These are phyloP conservation scores for Madurella mycetomatis DNA, from an alignment of 2,329 filamentous ascomycete genomes.

Conservation along the genomic window DNA sequence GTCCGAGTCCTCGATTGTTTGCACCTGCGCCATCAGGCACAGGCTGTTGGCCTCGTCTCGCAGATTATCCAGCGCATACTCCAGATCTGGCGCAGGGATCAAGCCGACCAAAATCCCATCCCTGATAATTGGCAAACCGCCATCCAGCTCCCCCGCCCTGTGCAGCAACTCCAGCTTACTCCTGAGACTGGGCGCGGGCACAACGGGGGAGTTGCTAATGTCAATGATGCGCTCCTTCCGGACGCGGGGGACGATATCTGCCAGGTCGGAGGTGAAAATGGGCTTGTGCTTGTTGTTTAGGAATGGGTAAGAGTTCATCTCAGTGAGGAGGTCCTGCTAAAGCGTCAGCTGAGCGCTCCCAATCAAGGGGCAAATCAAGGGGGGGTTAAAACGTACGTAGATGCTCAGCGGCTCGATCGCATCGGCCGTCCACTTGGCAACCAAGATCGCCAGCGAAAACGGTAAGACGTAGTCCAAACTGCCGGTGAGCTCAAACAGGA, in stretches of 20 bases:
- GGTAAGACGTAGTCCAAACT: conserved; percentile 93
- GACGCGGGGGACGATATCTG: conserved; percentile 75
- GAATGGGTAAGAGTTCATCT: conserved; percentile 97
- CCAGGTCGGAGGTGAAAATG: conserved; percentile 81
- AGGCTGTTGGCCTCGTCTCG: conserved; percentile 66
- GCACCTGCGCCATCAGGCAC: conserved; percentile 75
- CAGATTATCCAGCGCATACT: conserved; percentile 84
- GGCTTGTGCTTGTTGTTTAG: conserved; percentile 95
- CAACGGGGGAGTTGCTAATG: conserved; percentile 74
- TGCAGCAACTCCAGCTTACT: conserved; percentile 78
- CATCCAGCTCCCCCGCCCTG: conserved; percentile 82
- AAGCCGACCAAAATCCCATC: conserved; percentile 78
- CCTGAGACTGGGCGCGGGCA: conserved; percentile 72
- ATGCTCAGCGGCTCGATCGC: conserved; percentile 92
- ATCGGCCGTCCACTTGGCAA: conserved; percentile 98
- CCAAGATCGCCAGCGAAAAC: conserved; percentile 85
- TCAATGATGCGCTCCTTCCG: conserved; percentile 80
- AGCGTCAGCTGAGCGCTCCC: not conserved
- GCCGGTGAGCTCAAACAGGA: conserved; percentile 92
- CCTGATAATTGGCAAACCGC: conserved; percentile 81
- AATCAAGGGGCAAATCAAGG: too few relatives aligned
- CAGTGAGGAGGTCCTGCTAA: conserved; percentile 74
- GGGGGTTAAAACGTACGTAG: conserved; percentile 61
- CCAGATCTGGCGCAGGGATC: conserved; percentile 89
- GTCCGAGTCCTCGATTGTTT: conserved; percentile 59